A percentile compares a stretch with the other conserved stretches of the same genome.
These are phyloP conservation scores for Leccinellum luteum DNA, from an alignment of 768 basidiomycete genomes.

Conservation along the genomic window DNA sequence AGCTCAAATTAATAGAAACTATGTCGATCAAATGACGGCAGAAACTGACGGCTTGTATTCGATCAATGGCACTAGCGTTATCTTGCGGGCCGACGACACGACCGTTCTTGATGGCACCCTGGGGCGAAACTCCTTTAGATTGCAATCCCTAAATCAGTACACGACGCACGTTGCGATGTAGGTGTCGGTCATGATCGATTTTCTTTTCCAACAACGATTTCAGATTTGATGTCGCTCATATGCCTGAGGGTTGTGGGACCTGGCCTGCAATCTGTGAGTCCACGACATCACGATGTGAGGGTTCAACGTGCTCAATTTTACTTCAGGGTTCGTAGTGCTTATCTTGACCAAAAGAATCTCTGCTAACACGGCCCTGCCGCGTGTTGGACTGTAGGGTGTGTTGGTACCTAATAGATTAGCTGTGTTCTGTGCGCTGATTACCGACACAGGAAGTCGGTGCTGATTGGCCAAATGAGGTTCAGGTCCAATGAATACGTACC, in stretches of 20 bases:
- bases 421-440: background rate
- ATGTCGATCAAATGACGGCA: slow-evolving; percentile 48
- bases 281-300: background rate
- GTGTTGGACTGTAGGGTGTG: background rate
- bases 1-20: slow-evolving; percentile 31
- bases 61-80: slow-evolving; percentile 39
- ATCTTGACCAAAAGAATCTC: too few species aligned
- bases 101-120: slow-evolving; percentile 23
- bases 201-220: background rate
- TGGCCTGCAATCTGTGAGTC: slow-evolving; percentile 34
- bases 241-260: slow-evolving; percentile 36
- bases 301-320: background rate
- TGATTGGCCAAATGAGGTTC: slow-evolving; percentile 18
- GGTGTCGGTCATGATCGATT: background rate
- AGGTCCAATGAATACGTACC: background rate
- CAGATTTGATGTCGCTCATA: slow-evolving; percentile 33
- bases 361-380: background rate
- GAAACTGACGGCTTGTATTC: slow-evolving; percentile 52
- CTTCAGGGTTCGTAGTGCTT: slow-evolving; percentile 6
- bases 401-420: background rate
- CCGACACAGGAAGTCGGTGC: slow-evolving; percentile 17
- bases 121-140: slow-evolving; percentile 34
- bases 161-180: slow-evolving; percentile 32
- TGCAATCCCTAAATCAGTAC: slow-evolving; percentile 27
- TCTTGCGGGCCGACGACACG: slow-evolving; percentile 31